These are phyloP conservation scores for Saposhnikovia divaricata DNA, from an alignment of 129 eudicot species.

Conservation along the genomic window DNA sequence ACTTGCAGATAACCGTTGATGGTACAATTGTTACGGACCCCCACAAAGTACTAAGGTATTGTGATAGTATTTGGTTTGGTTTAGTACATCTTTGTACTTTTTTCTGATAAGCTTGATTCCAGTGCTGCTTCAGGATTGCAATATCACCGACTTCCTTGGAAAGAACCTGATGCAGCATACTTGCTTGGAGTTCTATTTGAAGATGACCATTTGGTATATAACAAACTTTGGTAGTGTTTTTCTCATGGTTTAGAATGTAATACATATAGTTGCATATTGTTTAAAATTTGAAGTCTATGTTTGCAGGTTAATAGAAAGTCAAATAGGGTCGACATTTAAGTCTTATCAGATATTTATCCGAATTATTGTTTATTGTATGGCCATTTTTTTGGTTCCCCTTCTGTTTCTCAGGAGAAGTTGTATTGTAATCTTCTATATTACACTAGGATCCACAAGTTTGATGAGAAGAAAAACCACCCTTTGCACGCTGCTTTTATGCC, in stretches of 20 bases:
- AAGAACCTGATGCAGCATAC: constrained; percentile 79
- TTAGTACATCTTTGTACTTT: not conserved
- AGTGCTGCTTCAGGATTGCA: constrained; percentile 54
- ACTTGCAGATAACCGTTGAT: constrained; percentile 55
- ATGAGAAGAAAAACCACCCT: not conserved
- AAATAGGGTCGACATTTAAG: not conserved
- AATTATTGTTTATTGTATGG: not conserved
- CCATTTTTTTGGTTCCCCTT: not conserved
- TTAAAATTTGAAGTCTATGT: not conserved
- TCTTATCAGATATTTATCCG: not conserved
- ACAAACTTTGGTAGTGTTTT: constrained; percentile 3
- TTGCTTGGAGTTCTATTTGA: constrained; percentile 66
- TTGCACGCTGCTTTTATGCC: not conserved
- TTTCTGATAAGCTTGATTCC: constrained; percentile 13
- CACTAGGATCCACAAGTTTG: not conserved
- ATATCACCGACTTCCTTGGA: constrained; percentile 88
- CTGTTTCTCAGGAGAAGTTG: not conserved
- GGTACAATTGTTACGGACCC: constrained; percentile 53
- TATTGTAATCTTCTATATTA: not conserved
- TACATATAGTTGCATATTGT: not conserved
- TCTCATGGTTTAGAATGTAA: not conserved
- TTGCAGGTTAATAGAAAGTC: not conserved
- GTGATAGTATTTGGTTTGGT: not conserved
- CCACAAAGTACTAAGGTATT: constrained; percentile 48
- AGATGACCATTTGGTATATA: constrained; percentile 77